Percentiles rank a stretch among this genome's conserved stretches.
Conservation (phyloP, 371 early-diverging fungal genomes). For the Sporodiniella umbellata region DNA sequence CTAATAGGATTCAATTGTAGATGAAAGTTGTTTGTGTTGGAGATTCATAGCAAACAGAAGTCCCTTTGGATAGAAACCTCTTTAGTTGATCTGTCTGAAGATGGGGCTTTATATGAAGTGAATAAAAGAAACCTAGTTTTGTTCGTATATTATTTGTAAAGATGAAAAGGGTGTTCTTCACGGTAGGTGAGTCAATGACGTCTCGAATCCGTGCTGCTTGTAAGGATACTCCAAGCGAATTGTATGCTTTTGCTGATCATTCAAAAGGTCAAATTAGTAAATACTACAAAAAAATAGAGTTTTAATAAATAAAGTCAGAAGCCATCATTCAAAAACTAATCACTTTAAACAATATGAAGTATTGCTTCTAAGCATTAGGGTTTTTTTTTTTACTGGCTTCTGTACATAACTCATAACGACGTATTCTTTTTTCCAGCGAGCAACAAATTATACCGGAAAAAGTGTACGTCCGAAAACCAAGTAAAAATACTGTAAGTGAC, state of each 20-base stretch:
- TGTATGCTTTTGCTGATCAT: background rate
- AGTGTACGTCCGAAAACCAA: too few species aligned
- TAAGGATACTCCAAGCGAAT: background rate
- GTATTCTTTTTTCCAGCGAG: background rate
- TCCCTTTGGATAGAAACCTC: conserved; percentile 4
- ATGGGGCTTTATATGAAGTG: background rate
- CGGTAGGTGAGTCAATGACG: background rate
- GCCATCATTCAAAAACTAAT: background rate
- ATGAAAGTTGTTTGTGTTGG: conserved; percentile 4
- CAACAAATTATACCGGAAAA: too few species aligned
- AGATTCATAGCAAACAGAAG: conserved; percentile 3
- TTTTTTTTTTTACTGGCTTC: conserved; percentile 2
- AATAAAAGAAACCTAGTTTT: too few species aligned
- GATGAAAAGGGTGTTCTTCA: background rate
- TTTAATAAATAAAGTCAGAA: conserved; percentile 1
- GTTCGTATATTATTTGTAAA: background rate
- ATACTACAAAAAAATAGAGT: background rate
- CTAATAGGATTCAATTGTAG: conserved; percentile 3
- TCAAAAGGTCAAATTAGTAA: conserved; percentile 1
- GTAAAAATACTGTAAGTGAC: too few species aligned
- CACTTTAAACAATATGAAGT: conserved; percentile 3
- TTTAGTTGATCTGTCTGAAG: conserved; percentile 5
- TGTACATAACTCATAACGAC: background rate
- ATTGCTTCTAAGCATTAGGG: background rate
- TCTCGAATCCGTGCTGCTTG: conserved; percentile 4